Conservation (phyloP, 441 rosid species). For the Francoa sonchifolia region DNA sequence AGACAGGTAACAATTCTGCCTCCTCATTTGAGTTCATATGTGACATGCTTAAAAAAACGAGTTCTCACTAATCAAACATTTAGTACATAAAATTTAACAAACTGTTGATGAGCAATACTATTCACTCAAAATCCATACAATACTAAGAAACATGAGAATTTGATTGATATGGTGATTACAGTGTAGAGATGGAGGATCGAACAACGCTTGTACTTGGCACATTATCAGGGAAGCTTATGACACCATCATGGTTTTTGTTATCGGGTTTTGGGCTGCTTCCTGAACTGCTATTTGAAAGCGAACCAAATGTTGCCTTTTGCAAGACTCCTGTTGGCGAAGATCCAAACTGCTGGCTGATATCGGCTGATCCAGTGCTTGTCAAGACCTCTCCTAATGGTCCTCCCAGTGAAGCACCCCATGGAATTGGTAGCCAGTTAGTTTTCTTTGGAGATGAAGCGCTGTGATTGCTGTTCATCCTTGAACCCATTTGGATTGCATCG, state of each 20-base stretch:
- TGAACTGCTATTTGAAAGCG: conserved; percentile 46
- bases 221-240: conserved; percentile 23
- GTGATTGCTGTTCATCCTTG: conserved; percentile 13
- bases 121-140: too few relatives aligned
- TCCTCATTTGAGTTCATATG: too few relatives aligned
- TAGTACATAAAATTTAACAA: too few relatives aligned
- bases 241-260: conserved; percentile 18
- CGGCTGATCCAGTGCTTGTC: conserved; percentile 30
- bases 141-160: too few relatives aligned
- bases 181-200: too few relatives aligned
- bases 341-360: conserved; percentile 26
- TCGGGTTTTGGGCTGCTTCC: conserved; percentile 37
- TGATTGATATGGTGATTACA: too few relatives aligned
- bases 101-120: too few relatives aligned
- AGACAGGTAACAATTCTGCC: too few relatives aligned
- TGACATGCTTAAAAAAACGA: too few relatives aligned
- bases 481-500: conserved; percentile 24
- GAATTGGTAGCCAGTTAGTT: conserved; percentile 25
- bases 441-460: conserved; percentile 21
- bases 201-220: too few relatives aligned
- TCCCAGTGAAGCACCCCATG: conserved; percentile 33
- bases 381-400: conserved; percentile 55
- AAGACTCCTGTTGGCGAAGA: conserved; percentile 50
- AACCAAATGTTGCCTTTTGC: conserved; percentile 32
- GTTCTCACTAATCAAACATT: too few relatives aligned